These are phyloP conservation scores for Saururus chinensis DNA, from an alignment of 164 flowering plant species.

Conservation along the genomic window DNA sequence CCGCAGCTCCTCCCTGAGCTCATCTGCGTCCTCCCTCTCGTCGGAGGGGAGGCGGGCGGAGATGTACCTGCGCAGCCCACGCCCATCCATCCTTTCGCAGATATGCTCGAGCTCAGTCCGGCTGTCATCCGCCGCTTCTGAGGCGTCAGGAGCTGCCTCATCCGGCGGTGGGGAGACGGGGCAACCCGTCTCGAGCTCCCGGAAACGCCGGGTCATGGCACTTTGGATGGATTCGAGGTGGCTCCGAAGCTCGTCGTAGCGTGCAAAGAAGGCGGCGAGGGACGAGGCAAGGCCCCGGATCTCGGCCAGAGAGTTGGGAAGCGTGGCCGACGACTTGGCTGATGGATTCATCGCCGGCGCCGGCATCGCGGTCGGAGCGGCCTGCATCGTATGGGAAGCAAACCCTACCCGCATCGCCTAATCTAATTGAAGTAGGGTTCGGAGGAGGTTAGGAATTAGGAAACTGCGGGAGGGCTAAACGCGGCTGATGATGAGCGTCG, in stretches of 20 bases:
- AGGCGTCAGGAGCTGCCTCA: too few relatives aligned
- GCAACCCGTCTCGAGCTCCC: not conserved
- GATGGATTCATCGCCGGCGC: too few relatives aligned
- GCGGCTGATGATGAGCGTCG: too few relatives aligned
- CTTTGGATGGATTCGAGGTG: too few relatives aligned
- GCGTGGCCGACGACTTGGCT: not conserved
- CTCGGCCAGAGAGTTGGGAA: constrained; percentile 10
- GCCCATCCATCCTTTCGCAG: constrained; percentile 27
- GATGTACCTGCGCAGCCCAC: constrained; percentile 30
- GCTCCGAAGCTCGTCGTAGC: constrained; percentile 30
- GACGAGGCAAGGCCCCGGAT: constrained; percentile 23
- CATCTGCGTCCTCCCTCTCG: constrained; percentile 2
- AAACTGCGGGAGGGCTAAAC: too few relatives aligned
- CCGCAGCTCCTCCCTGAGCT: constrained; percentile 29
- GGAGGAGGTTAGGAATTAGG: too few relatives aligned
- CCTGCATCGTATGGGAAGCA: too few relatives aligned
- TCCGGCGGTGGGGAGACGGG: not conserved
- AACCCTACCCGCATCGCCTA: too few relatives aligned
- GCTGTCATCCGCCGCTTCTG: not conserved
- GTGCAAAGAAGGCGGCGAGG: constrained; percentile 21
- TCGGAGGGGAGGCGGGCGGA: constrained; percentile 5
- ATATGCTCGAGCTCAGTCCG: constrained; percentile 21
- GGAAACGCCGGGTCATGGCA: constrained; percentile 19
- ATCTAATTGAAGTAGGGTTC: too few relatives aligned
- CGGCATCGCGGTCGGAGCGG: too few relatives aligned